Conservation (phyloP, 371 early-diverging fungal species). For the Mortierella sp. region DNA sequence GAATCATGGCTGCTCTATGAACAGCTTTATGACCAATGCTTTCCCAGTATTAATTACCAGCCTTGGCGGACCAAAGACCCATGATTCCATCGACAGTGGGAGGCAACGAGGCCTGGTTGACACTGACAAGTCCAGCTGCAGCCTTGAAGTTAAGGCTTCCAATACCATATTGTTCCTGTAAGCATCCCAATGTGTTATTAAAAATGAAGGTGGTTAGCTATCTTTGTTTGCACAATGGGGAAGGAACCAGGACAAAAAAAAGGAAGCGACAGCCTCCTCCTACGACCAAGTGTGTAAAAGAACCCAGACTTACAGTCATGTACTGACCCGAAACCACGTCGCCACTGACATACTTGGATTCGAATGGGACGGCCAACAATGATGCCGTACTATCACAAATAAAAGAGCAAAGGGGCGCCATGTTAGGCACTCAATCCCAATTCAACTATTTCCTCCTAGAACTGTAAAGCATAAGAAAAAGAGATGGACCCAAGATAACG, state of each 20-base stretch:
- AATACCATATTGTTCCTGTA: slow-evolving; percentile 13
- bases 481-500: too few relatives aligned
- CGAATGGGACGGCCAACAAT: neutral
- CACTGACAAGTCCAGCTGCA: slow-evolving; percentile 4
- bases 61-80: slow-evolving; percentile 18
- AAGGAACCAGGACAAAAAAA: neutral
- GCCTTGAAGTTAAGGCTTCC: slow-evolving; percentile 17
- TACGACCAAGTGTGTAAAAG: neutral
- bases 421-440: too few relatives aligned
- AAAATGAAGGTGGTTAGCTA: neutral
- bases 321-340: neutral
- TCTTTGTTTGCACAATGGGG: neutral
- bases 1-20: neutral
- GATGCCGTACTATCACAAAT: neutral
- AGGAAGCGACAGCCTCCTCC: neutral
- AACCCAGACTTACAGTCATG: neutral
- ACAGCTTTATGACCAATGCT: neutral
- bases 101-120: neutral
- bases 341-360: slow-evolving; percentile 13
- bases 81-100: slow-evolving; percentile 22
- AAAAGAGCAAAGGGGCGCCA: neutral
- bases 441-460: neutral
- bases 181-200: neutral
- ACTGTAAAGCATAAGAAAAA: neutral
- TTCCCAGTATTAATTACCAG: neutral